Conservation (phyloP, 2,329 filamentous ascomycete genomes). For the Aureobasidium leucospermi region DNA sequence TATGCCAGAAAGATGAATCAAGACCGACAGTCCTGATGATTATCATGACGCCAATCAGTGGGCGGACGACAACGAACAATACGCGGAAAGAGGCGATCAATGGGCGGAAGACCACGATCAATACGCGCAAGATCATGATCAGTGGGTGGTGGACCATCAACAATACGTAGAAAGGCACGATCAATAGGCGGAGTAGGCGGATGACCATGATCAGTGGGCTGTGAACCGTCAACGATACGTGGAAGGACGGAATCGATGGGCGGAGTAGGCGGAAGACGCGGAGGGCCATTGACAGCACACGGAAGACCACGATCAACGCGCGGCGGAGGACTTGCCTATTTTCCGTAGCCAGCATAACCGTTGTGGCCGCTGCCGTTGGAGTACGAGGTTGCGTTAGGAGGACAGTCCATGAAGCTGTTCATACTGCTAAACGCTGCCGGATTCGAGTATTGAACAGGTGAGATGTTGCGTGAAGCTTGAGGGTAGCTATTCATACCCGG, state of each 20-base stretch:
- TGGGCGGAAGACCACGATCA: background rate
- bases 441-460: background rate
- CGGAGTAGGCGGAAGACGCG: too few species aligned
- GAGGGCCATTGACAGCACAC: too few species aligned
- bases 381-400: background rate
- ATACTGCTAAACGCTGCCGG: background rate
- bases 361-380: background rate
- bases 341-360: background rate
- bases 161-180: background rate
- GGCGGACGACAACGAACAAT: background rate
- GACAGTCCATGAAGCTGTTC: conserved; percentile 4
- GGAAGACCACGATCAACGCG: background rate
- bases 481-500: background rate
- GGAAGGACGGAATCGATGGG: too few species aligned
- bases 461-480: background rate
- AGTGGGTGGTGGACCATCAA: background rate
- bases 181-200: background rate
- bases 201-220: background rate
- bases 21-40: background rate
- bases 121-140: background rate
- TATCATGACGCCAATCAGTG: background rate
- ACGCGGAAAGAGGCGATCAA: background rate
- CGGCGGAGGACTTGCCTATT: background rate
- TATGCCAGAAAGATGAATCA: conserved; percentile 2
- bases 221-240: too few species aligned